These are phyloP conservation scores for Kwoniella sp. DNA, from an alignment of 768 basidiomycete genomes.

Conservation along the genomic window DNA sequence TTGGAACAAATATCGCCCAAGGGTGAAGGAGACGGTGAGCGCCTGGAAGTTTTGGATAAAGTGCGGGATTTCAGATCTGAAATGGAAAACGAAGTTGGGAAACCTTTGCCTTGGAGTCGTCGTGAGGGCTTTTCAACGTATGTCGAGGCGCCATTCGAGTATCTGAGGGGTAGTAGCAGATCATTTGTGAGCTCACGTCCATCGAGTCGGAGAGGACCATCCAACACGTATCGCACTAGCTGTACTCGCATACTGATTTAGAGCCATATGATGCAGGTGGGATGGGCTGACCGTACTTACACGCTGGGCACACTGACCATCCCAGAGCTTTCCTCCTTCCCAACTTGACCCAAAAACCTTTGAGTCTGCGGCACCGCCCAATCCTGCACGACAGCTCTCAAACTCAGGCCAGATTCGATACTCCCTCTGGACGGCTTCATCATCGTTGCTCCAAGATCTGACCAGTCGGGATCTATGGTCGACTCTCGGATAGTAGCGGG, in stretches of 20 bases:
- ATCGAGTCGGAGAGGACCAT: no score
- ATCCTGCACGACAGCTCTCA: constrained; percentile 13
- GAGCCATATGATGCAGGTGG: background rate
- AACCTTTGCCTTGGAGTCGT: constrained; percentile 14
- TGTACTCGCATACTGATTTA: no score
- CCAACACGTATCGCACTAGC: no score
- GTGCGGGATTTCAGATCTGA: constrained; percentile 6
- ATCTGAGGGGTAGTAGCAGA: constrained; percentile 1
- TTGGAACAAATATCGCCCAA: background rate
- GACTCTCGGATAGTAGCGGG: constrained; percentile 1
- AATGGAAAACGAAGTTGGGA: constrained; percentile 15
- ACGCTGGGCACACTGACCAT: constrained; percentile 19
- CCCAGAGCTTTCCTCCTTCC: constrained; percentile 15
- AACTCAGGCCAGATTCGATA: constrained; percentile 10
- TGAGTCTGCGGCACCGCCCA: constrained; percentile 2
- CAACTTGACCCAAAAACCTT: constrained; percentile 14
- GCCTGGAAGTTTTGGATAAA: background rate
- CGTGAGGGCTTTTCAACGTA: constrained; percentile 14
- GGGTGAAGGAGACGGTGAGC: constrained; percentile 1
- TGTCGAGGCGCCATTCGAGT: constrained; percentile 25
- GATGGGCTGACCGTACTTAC: constrained; percentile 11
- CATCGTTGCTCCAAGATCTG: constrained; percentile 15
- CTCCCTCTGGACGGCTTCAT: constrained; percentile 8
- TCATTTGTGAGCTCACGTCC: background rate
- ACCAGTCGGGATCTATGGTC: background rate